Evolutionary conservation across 2,329 filamentous ascomycete genomes (phyloP), one percentile per base, ranked within the genome.

Genomic region (Trichoderma lentiforme): DNA sequence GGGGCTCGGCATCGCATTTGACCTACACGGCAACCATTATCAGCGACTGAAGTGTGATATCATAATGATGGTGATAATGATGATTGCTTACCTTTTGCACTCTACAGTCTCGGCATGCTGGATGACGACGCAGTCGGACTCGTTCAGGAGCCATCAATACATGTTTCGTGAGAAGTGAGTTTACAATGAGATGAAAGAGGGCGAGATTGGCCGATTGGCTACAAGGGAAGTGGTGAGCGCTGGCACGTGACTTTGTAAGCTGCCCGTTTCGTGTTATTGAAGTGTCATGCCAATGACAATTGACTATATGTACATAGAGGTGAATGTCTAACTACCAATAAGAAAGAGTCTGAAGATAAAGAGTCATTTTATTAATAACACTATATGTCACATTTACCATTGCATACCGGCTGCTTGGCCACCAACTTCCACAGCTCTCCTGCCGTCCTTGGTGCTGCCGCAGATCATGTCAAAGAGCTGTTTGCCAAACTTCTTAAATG

Each of bases 401-500:
- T 63, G 67, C 58, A 70, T 70, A 24, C 43, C 58, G 14, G 58
- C 57, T 4, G 34, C 47, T 11, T 43, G 47, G 14, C 57, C 39
- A 24, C 58, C 53, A 28, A 70, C 57, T n/a, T 70, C 67, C 9
- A 63, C 57, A 3, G 15, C 28, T 26, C 57, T 70, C 15, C 67
- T 63, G 9, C 12, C 28, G 14, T 61, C 57, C 30, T 56, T 70
- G 57, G 39, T 70, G 21, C n/a, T 70, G 8, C 67, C 67, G 11
- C 67, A 70, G 15, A 70, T 63, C 67, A 70, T 70, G 21, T 71
- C 76, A 36, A 81, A 82, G 14, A 82, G 62, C 14, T 73, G 74
- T 36, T 80, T 82, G 3, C 81, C 81, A 75, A 82, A 83, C 51
- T 78, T 79, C 12, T 76, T 75, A 74, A 82, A 84, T 1, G 82